Percentiles rank a stretch among this genome's conserved stretches.
Evolutionary conservation across 129 eudicot genomes (phyloP).

Genomic region (Centrapalus pauciflorus): DNA sequence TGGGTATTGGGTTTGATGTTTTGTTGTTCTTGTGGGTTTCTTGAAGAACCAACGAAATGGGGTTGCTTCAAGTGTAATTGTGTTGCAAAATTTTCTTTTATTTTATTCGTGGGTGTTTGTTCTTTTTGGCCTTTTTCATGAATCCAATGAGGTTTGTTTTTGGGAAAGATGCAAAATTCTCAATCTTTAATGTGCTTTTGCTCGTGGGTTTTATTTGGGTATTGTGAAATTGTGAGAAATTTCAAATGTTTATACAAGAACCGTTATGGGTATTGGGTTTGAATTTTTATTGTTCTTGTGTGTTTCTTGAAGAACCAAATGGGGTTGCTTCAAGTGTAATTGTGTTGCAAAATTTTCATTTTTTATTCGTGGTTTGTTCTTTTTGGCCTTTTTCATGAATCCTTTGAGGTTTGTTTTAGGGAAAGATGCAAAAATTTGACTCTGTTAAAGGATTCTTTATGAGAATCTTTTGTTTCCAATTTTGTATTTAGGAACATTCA

Average conservation of each 20-base stretch:
- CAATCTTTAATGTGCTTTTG: not conserved
- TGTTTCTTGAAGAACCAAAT: not conserved
- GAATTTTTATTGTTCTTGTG: not conserved
- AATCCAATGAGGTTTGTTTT: too few species aligned
- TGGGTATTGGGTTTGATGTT: not conserved
- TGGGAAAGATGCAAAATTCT: too few species aligned
- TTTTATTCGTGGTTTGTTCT: not conserved
- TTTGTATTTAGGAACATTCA: constrained; percentile 1
- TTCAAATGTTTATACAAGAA: not conserved
- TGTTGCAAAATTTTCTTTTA: not conserved
- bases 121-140: too few species aligned
- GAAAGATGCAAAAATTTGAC: constrained; percentile 11
- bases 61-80: not conserved
- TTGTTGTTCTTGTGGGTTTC: not conserved
- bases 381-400: constrained; percentile 5
- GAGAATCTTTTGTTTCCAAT: constrained; percentile 2
- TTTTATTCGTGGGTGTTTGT: not conserved
- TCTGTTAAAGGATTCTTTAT: constrained; percentile 10
- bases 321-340: not conserved
- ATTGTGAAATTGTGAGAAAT: not conserved
- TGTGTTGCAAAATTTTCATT: not conserved
- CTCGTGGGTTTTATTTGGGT: constrained; percentile 1
- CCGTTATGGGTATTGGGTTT: not conserved
- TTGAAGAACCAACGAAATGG: not conserved
- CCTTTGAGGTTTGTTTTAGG: constrained; percentile 14